These are phyloP conservation scores for Candida namnaoensis DNA, from an alignment of 805 yeast genomes.

Conservation along the genomic window DNA sequence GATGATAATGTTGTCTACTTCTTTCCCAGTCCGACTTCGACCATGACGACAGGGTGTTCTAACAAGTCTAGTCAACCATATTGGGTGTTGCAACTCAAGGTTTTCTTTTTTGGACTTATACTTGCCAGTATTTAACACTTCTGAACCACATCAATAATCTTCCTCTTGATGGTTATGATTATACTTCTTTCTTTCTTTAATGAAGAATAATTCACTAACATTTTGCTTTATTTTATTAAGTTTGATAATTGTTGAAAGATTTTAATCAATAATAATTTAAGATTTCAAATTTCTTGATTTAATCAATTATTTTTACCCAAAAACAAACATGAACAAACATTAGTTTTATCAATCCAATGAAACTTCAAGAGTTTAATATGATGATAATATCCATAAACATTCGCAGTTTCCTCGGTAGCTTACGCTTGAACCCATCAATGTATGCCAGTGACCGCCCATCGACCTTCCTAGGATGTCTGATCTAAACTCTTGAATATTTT, in stretches of 20 bases:
- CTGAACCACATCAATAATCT: conserved; percentile 32
- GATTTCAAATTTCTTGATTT: too few species aligned
- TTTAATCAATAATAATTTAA: too few species aligned
- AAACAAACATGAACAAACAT: too few species aligned
- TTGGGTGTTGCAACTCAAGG: conserved; percentile 13
- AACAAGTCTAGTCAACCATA: conserved; percentile 19
- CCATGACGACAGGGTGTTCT: conserved; percentile 80
- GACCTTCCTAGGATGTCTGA: conserved; percentile 96
- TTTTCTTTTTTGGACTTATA: conserved; percentile 48
- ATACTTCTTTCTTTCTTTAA: too few species aligned
- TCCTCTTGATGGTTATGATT: too few species aligned
- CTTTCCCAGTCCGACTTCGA: conserved; percentile 90
- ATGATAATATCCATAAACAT: conserved; percentile 73
- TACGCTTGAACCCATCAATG: conserved; percentile 76
- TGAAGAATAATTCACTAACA: too few species aligned
- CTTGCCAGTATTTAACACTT: conserved; percentile 78
- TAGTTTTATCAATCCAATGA: too few species aligned
- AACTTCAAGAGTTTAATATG: conserved; percentile 30
- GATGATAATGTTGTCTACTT: conserved; percentile 56
- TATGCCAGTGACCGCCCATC: conserved; percentile 75
- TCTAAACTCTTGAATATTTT: conserved; percentile 11
- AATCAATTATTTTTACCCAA: too few species aligned
- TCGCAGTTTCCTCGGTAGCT: conserved; percentile 97
- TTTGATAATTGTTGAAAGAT: too few species aligned
- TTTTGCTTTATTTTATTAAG: too few species aligned